phyloP scores from a whole-genome alignment of 257 asterid species.

The Solanum appendiculatum region DNA sequence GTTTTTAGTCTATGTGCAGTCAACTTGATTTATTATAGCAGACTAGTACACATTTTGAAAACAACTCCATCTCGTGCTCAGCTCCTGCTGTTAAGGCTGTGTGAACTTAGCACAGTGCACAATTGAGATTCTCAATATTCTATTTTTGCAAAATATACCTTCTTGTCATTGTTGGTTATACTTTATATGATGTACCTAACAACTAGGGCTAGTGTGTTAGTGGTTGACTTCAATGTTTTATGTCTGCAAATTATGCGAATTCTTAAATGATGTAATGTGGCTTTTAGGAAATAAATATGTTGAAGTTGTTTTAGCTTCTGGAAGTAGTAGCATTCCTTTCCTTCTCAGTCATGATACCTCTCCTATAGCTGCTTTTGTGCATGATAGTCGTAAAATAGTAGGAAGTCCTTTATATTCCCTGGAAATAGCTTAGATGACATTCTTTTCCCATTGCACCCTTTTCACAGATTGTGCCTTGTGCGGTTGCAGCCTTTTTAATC shows the following conservation, averaged over 20 bases:
- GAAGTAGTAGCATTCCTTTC: not conserved
- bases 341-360: not conserved
- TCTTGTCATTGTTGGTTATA: not conserved
- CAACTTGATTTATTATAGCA: not conserved
- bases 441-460: not conserved
- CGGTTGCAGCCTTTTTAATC: constrained; percentile 10
- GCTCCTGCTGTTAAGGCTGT: not conserved
- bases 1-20: not conserved
- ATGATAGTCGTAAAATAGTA: not conserved
- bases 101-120: not conserved
- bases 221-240: not conserved
- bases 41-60: not conserved
- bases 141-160: not conserved
- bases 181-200: not conserved
- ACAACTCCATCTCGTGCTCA: not conserved
- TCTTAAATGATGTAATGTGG: not conserved
- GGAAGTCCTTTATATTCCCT: not conserved
- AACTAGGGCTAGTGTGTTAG: not conserved
- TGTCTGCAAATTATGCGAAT: not conserved
- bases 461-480: constrained; percentile 24
- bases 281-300: not conserved
- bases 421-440: not conserved
- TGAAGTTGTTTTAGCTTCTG: not conserved
- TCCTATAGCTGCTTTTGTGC: not conserved
- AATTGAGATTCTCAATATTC: not conserved